These are phyloP conservation scores for Alternaria atra DNA, from an alignment of 2,329 filamentous ascomycete species.

Conservation along the genomic window DNA sequence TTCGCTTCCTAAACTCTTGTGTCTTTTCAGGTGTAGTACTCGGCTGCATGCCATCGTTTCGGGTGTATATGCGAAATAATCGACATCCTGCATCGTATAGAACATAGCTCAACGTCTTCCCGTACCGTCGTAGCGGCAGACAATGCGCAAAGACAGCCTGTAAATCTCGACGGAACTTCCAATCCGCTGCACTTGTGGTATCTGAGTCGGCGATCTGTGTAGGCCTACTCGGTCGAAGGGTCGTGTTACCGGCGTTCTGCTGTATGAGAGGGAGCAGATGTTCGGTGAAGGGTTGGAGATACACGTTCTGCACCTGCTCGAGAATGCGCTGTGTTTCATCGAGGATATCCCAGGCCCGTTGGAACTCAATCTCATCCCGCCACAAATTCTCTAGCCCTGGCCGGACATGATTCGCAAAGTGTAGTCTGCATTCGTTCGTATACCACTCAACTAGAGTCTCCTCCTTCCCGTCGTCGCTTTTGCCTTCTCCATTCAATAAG, in stretches of 20 bases:
- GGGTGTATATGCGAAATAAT: slow-evolving; percentile 53
- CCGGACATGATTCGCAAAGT: slow-evolving; percentile 51
- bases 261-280: slow-evolving; percentile 46
- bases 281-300: slow-evolving; percentile 48
- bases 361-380: slow-evolving; percentile 36
- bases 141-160: slow-evolving; percentile 73
- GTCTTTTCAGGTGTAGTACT: slow-evolving; percentile 28
- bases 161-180: slow-evolving; percentile 68
- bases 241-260: slow-evolving; percentile 30
- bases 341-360: slow-evolving; percentile 44
- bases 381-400: slow-evolving; percentile 42
- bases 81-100: slow-evolving; percentile 62
- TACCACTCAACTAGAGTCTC: slow-evolving; percentile 56
- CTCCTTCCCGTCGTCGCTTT: slow-evolving; percentile 38
- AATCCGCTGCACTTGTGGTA: slow-evolving; percentile 29
- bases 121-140: slow-evolving; percentile 61
- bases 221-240: slow-evolving; percentile 50
- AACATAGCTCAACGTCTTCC: slow-evolving; percentile 64
- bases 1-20: slow-evolving; percentile 57
- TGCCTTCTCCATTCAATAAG: slow-evolving; percentile 47
- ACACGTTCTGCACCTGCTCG: slow-evolving; percentile 48
- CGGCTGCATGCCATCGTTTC: slow-evolving; percentile 36
- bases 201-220: slow-evolving; percentile 38
- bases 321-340: slow-evolving; percentile 49
- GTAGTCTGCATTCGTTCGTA: slow-evolving; percentile 53